Evolutionary conservation across 1,284 basidiomycete genomes (phyloP).

Genomic region (Cystobasidium sp.): DNA sequence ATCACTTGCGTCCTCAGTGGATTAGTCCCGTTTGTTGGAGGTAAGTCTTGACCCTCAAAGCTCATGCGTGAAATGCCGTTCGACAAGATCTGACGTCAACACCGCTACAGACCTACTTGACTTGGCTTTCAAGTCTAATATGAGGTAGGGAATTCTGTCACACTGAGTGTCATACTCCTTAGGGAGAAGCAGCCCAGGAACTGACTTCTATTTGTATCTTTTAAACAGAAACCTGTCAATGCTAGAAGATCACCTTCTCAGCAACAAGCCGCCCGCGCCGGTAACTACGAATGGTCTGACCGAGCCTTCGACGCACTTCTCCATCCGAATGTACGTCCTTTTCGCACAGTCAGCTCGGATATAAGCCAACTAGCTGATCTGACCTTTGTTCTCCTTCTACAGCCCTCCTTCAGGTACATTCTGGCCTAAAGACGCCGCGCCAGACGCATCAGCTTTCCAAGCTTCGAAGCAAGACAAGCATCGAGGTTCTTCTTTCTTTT

Average conservation of each 20-base stretch:
- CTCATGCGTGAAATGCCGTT: neutral
- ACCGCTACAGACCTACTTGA: slow-evolving; percentile 28
- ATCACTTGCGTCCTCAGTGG: slow-evolving; percentile 11
- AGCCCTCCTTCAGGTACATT: slow-evolving; percentile 40
- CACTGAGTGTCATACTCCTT: no score
- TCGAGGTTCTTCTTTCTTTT: slow-evolving; percentile 29
- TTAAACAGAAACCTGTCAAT: slow-evolving; percentile 28
- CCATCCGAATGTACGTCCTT: slow-evolving; percentile 28
- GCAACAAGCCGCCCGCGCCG: slow-evolving; percentile 28
- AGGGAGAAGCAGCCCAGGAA: neutral
- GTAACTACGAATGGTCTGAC: slow-evolving; percentile 25
- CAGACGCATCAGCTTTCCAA: slow-evolving; percentile 26
- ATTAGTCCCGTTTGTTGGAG: slow-evolving; percentile 35
- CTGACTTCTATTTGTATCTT: neutral
- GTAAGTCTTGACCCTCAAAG: neutral
- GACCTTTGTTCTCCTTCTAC: neutral
- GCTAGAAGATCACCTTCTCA: slow-evolving; percentile 39
- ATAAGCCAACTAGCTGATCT: neutral
- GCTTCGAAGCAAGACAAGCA: neutral
- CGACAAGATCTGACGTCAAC: no score
- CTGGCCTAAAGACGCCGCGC: slow-evolving; percentile 35
- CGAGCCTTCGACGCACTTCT: slow-evolving; percentile 34
- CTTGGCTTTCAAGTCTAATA: slow-evolving; percentile 40
- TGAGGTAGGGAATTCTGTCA: slow-evolving; percentile 15
- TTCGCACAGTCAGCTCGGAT: neutral